A percentile compares a stretch with the other conserved stretches of the same genome.
These are phyloP conservation scores for Fusarium sp. DNA, from an alignment of 2,329 filamentous ascomycete genomes.

Conservation along the genomic window DNA sequence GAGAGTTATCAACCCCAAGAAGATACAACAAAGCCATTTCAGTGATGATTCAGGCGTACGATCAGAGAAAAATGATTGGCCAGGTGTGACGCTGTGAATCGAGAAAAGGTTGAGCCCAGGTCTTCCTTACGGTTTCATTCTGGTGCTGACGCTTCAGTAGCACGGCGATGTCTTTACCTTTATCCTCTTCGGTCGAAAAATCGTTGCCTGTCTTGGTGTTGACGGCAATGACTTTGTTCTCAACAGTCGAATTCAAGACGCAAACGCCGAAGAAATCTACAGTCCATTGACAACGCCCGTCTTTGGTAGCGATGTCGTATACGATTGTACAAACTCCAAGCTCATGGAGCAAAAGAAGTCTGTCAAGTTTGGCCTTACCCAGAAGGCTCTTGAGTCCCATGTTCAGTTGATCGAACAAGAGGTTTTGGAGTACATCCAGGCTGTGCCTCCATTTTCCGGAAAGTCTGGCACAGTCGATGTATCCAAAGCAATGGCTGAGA, in stretches of 20 bases:
- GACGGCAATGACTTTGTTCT: conserved; percentile 66
- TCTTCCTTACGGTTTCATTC: fast-evolving
- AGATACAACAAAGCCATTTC: not conserved
- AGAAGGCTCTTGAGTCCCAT: conserved; percentile 70
- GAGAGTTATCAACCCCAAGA: not conserved
- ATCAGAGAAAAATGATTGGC: not conserved
- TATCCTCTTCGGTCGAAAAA: conserved; percentile 60
- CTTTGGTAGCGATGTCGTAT: conserved; percentile 82
- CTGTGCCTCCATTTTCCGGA: conserved; percentile 65
- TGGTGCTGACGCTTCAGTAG: conserved; percentile 41
- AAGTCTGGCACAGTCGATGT: conserved; percentile 70
- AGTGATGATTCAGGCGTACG: not conserved
- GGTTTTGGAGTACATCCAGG: conserved; percentile 70
- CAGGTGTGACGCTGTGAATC: conserved; percentile 32
- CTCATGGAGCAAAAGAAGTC: conserved; percentile 92
- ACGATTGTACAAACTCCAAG: conserved; percentile 85
- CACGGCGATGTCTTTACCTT: conserved; percentile 65
- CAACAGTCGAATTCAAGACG: conserved; percentile 62
- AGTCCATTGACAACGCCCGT: conserved; percentile 61
- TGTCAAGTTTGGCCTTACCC: conserved; percentile 76
- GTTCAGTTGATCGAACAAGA: conserved; percentile 78
- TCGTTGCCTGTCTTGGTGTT: conserved; percentile 60
- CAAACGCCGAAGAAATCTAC: conserved; percentile 66
- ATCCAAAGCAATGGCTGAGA: conserved; percentile 73
- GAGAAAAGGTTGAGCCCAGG: conserved; percentile 65